Evolutionary conservation across 352 stramenopile genomes (phyloP).

Genomic region (Pythium aquatile): DNA sequence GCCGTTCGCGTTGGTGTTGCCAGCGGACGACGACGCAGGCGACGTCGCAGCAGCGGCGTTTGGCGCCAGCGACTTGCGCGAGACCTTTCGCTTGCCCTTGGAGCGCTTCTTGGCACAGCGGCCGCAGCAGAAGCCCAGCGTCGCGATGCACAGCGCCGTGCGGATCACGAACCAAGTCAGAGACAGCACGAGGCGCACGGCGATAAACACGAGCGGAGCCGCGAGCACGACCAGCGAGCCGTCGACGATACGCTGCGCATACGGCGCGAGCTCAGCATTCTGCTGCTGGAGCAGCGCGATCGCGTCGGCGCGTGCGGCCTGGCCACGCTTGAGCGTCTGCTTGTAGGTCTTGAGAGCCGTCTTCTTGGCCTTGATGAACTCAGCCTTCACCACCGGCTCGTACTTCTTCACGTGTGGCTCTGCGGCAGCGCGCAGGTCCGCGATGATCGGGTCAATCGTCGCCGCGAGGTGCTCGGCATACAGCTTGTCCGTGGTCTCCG

Average conservation of each 20-base stretch:
- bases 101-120: constrained; percentile 37
- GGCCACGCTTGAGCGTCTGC: constrained; percentile 41
- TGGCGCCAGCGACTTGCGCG: constrained; percentile 24
- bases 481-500: constrained; percentile 49
- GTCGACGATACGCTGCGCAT: constrained; percentile 74
- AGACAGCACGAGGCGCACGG: constrained; percentile 48
- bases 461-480: constrained; percentile 68
- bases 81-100: constrained; percentile 50
- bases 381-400: constrained; percentile 45
- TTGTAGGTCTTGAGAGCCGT: constrained; percentile 41
- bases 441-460: constrained; percentile 59
- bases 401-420: constrained; percentile 62
- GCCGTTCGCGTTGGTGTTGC: constrained; percentile 3
- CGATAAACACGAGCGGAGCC: constrained; percentile 46
- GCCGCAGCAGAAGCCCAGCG: constrained; percentile 60
- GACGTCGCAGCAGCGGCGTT: constrained; percentile 4
- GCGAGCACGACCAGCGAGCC: constrained; percentile 46
- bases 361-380: constrained; percentile 40
- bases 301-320: constrained; percentile 43
- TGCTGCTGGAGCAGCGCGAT: constrained; percentile 60
- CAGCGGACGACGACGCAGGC: constrained; percentile 6
- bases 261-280: constrained; percentile 50
- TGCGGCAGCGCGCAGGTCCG: constrained; percentile 43
- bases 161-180: constrained; percentile 57
- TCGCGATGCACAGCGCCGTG: constrained; percentile 48